These are phyloP conservation scores for Gillenia trifoliata DNA, from an alignment of 306 rosid species.

Conservation along the genomic window DNA sequence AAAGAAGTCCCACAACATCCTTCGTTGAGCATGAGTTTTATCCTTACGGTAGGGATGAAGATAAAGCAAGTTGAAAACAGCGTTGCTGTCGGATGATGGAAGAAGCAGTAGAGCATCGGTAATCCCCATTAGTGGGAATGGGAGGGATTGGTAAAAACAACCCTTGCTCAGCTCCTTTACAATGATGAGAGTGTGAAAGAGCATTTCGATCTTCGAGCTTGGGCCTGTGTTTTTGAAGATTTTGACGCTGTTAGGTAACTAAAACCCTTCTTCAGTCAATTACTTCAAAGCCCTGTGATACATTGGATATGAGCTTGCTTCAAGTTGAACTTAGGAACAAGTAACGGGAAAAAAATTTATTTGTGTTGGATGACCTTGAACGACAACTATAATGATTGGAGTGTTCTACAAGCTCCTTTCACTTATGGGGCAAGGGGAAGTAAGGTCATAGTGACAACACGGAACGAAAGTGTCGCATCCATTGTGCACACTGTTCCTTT, in stretches of 20 bases:
- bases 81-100: neutral
- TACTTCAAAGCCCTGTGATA: neutral
- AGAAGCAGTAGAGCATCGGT: neutral
- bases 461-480: constrained; percentile 4
- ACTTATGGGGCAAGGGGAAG: neutral
- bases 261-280: neutral
- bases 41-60: neutral
- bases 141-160: constrained; percentile 8
- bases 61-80: neutral
- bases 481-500: neutral
- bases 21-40: neutral
- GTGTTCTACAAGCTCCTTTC: neutral
- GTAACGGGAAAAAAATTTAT: neutral
- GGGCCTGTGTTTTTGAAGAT: neutral
- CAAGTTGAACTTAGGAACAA: neutral
- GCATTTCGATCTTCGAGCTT: neutral
- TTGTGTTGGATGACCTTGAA: constrained; percentile 3
- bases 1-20: neutral
- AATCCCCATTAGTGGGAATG: neutral
- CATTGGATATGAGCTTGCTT: neutral
- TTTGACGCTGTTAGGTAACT: neutral
- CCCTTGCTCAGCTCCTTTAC: constrained; percentile 3
- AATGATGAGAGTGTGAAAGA: neutral
- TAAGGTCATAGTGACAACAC: constrained; percentile 10
- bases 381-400: neutral